phyloP scores from a whole-genome alignment of 2,329 filamentous ascomycete species.

The Hyphodiscus sp. region DNA sequence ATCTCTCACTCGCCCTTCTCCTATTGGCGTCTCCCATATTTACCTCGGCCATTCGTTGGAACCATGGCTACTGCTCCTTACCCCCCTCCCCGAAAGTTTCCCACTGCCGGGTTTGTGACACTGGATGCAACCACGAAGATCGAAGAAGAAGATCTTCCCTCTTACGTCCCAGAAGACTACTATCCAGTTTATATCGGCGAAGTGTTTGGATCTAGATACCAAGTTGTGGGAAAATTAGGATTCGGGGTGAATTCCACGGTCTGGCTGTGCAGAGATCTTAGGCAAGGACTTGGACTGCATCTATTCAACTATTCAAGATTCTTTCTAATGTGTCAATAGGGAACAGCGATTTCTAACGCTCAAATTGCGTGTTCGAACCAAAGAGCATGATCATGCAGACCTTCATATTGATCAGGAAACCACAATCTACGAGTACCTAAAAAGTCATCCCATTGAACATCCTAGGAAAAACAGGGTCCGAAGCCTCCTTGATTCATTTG shows the following conservation, averaged over 20 bases:
- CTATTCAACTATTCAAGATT: constrained; percentile 10
- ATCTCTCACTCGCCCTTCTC: constrained; percentile 11
- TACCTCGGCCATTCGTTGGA: constrained; percentile 12
- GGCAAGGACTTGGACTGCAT: constrained; percentile 10
- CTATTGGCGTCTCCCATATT: constrained; percentile 13
- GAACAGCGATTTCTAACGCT: constrained; percentile 16
- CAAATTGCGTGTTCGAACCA: constrained; percentile 14
- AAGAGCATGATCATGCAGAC: constrained; percentile 7
- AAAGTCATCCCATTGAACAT: constrained; percentile 24
- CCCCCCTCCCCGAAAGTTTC: constrained; percentile 13
- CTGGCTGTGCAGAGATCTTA: constrained; percentile 17
- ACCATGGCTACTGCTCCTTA: constrained; percentile 11
- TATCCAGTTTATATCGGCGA: constrained; percentile 8
- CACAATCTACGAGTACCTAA: constrained; percentile 37
- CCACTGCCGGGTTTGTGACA: constrained; percentile 14
- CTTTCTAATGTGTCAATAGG: constrained; percentile 9
- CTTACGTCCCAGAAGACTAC: constrained; percentile 4
- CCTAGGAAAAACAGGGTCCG: constrained; percentile 30
- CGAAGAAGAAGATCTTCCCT: constrained; percentile 6
- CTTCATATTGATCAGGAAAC: constrained; percentile 30
- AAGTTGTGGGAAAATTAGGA: constrained; percentile 11
- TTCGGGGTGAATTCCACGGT: constrained; percentile 15
- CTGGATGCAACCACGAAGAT: constrained; percentile 12
- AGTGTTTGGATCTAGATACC: constrained; percentile 10
- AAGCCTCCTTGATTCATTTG: constrained; percentile 33